Percentiles rank a stretch among this genome's conserved stretches.
Conservation (phyloP, 2,329 filamentous ascomycete species). For the Amesomyces nigricolor region DNA sequence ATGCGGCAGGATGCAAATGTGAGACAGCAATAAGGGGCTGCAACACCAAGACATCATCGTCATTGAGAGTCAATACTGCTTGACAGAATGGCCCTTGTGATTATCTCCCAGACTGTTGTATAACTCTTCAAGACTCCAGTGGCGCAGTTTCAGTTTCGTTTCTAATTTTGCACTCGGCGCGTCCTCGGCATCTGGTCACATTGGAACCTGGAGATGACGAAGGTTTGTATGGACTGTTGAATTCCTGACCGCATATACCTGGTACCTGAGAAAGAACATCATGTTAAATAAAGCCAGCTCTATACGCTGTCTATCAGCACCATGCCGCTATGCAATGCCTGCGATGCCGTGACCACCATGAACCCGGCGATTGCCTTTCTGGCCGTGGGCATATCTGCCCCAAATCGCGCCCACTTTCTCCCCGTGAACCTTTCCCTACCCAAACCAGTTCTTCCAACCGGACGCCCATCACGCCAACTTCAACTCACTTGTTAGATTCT, state of each 20-base stretch:
- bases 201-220: neutral
- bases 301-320: slow-evolving; percentile 5
- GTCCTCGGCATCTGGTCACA: no score
- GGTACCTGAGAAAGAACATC: neutral
- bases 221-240: neutral
- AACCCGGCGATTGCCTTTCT: neutral
- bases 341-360: neutral
- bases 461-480: neutral
- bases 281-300: neutral
- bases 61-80: no score
- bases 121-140: no score
- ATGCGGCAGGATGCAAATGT: no score
- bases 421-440: neutral
- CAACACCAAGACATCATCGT: no score
- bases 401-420: no score
- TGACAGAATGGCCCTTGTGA: no score
- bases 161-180: no score
- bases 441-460: neutral
- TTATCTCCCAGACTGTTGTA: no score
- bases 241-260: neutral
- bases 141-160: no score
- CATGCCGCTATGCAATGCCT: slow-evolving; percentile 13
- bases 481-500: neutral
- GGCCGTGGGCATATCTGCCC: neutral
- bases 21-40: no score